A percentile compares a stretch with the other conserved stretches of the same genome.
These are phyloP conservation scores for Pythium rhizo-oryzae DNA, from an alignment of 352 stramenopile genomes.

Conservation along the genomic window DNA sequence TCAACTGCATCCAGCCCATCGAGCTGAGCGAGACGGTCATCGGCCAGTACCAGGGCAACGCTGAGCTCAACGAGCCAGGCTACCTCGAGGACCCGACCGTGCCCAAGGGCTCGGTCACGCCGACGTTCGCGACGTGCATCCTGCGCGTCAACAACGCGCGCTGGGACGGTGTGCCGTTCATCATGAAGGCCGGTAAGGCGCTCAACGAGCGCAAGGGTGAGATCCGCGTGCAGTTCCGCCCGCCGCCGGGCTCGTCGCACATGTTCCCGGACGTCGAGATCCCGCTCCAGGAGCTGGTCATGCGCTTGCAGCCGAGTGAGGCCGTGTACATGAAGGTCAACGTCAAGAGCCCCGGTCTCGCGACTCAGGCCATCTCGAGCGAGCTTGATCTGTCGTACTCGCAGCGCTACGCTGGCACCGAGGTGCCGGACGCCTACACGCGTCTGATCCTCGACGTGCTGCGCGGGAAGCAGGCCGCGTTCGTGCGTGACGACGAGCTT, in stretches of 20 bases:
- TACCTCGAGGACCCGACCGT: conserved; percentile 98
- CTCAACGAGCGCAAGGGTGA: conserved; percentile 98
- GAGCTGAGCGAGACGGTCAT: conserved; percentile 95
- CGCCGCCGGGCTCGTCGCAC: conserved; percentile 85
- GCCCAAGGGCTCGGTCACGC: conserved; percentile 90
- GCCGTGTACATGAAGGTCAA: conserved; percentile 98
- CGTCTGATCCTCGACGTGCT: conserved; percentile 98
- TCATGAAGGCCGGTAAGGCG: conserved; percentile 99
- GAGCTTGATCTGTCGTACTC: conserved; percentile 98
- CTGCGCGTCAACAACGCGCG: conserved; percentile 95
- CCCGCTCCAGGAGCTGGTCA: conserved; percentile 96
- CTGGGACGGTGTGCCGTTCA: conserved; percentile 98
- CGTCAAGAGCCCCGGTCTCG: conserved; percentile 95
- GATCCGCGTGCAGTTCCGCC: conserved; percentile 97
- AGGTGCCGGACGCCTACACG: conserved; percentile 98
- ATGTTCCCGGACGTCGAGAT: conserved; percentile 92
- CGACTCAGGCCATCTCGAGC: conserved; percentile 90
- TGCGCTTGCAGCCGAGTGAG: conserved; percentile 97
- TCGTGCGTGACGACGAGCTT: conserved; percentile 98
- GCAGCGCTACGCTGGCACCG: conserved; percentile 80
- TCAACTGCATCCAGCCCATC: conserved; percentile 95
- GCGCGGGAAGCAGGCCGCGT: conserved; percentile 94
- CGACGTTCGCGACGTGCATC: conserved; percentile 92
- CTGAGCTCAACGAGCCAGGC: conserved; percentile 79
- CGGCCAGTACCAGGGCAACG: conserved; percentile 94